Evolutionary conservation across 352 stramenopile species (phyloP).

Genomic region (Phytophthora boehmeriae): DNA sequence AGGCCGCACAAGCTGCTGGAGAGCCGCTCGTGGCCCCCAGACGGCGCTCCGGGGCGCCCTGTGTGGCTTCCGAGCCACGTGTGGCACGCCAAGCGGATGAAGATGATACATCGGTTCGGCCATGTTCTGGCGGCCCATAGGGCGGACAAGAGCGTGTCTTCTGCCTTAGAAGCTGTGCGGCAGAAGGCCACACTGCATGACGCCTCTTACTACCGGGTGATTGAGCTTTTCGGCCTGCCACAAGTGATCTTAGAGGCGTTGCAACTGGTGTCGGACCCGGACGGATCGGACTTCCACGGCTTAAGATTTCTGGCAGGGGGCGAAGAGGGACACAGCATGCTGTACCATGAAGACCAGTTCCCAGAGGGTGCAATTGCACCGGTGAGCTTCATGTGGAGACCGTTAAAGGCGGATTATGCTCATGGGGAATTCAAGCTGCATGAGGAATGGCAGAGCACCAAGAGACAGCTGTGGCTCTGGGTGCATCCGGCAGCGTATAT

Average conservation of each 20-base stretch:
- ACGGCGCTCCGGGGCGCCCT: slow-evolving; percentile 5
- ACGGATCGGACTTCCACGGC: slow-evolving; percentile 70
- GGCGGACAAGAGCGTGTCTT: slow-evolving; percentile 70
- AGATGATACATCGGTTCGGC: slow-evolving; percentile 59
- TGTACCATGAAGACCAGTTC: slow-evolving; percentile 65
- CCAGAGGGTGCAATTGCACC: slow-evolving; percentile 67
- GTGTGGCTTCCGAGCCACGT: slow-evolving; percentile 70
- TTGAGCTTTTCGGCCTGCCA: slow-evolving; percentile 68
- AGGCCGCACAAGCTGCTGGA: slow-evolving; percentile 54
- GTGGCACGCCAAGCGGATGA: slow-evolving; percentile 84
- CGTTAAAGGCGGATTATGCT: slow-evolving; percentile 39
- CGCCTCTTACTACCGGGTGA: slow-evolving; percentile 63
- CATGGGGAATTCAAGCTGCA: slow-evolving; percentile 37
- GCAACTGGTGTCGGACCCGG: slow-evolving; percentile 68
- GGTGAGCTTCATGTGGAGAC: slow-evolving; percentile 80
- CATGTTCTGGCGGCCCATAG: slow-evolving; percentile 50
- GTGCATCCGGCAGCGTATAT: slow-evolving; percentile 79
- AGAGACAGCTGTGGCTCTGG: slow-evolving; percentile 81
- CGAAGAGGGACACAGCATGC: slow-evolving; percentile 54
- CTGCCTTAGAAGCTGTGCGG: slow-evolving; percentile 60
- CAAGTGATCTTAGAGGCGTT: slow-evolving; percentile 66
- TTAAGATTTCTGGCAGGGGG: slow-evolving; percentile 50
- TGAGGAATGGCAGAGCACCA: slow-evolving; percentile 46
- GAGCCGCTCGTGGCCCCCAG: slow-evolving; percentile 37
- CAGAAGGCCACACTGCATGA: slow-evolving; percentile 64